phyloP scores from a whole-genome alignment of 108 stramenopile species.

The Cyclotella baltica region DNA sequence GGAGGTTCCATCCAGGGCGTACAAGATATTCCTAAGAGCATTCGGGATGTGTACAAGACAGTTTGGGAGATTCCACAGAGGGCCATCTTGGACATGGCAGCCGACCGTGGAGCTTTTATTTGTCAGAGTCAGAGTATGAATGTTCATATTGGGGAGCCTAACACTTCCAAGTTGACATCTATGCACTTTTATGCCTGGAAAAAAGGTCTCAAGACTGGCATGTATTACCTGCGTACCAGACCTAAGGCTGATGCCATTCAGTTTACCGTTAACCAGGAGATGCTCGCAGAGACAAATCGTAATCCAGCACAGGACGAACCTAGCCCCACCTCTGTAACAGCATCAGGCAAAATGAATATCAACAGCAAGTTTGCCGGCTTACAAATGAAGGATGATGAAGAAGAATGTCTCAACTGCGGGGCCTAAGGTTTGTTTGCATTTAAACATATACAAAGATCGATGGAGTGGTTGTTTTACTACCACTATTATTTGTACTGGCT shows the following conservation, averaged over 20 bases:
- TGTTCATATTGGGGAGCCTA: constrained; percentile 98
- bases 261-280: constrained; percentile 97
- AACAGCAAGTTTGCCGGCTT: constrained; percentile 54
- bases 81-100: constrained; percentile 97
- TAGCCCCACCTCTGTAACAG: constrained; percentile 38
- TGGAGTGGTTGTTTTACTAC: neutral
- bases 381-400: constrained; percentile 78
- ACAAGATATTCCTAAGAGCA: constrained; percentile 88
- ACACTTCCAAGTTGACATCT: constrained; percentile 90
- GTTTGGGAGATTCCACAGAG: constrained; percentile 99
- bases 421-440: constrained; percentile 50
- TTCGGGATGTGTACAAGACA: constrained; percentile 98
- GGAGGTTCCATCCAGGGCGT: constrained; percentile 96
- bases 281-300: constrained; percentile 64
- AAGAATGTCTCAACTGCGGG: constrained; percentile 90
- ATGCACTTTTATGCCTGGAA: constrained; percentile 99
- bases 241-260: constrained; percentile 99
- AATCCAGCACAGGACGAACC: constrained; percentile 46
- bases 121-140: constrained; percentile 99
- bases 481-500: neutral
- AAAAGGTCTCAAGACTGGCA: constrained; percentile 98
- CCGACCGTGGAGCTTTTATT: constrained; percentile 98
- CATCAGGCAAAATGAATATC: constrained; percentile 43
- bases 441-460: neutral
- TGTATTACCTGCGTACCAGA: constrained; percentile 98